Evolutionary conservation across 257 asterid species (phyloP).

Genomic region (Voacanga thouarsii): DNA sequence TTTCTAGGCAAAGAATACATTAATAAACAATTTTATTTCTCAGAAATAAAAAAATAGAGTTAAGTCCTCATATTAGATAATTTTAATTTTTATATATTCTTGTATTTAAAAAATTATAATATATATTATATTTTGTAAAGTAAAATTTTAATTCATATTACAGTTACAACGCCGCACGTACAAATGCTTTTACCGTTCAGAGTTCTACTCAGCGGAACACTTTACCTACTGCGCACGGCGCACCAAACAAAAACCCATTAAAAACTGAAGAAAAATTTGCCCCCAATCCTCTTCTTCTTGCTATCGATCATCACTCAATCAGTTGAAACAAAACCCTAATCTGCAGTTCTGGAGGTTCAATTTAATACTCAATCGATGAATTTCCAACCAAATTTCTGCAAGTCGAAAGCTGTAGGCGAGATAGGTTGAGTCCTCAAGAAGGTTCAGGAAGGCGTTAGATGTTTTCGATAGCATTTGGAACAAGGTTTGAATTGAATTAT

Average conservation of each 20-base stretch:
- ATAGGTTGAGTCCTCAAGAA: slow-evolving; percentile 95
- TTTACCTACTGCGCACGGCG: background rate
- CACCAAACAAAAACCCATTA: background rate
- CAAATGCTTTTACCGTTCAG: background rate
- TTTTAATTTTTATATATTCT: no score
- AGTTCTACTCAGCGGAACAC: background rate
- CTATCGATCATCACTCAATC: background rate
- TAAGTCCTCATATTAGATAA: no score
- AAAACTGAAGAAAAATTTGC: background rate
- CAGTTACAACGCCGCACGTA: no score
- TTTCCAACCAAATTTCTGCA: slow-evolving; percentile 26
- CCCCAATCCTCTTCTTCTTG: background rate
- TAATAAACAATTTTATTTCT: no score
- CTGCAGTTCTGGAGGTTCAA: background rate
- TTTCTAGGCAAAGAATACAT: no score
- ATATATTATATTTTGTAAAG: no score
- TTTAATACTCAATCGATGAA: background rate
- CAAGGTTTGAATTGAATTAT: slow-evolving; percentile 49
- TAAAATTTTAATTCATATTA: no score
- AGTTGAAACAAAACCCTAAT: background rate
- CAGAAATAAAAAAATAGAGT: no score
- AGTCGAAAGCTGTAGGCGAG: slow-evolving; percentile 98
- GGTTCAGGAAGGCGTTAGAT: slow-evolving; percentile 98
- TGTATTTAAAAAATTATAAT: no score
- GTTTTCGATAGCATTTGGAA: slow-evolving; percentile 99